Base-by-base conservation (phyloP, 192 early-diverging fungal species). In the Hyaloraphidium curvatum region DNA sequence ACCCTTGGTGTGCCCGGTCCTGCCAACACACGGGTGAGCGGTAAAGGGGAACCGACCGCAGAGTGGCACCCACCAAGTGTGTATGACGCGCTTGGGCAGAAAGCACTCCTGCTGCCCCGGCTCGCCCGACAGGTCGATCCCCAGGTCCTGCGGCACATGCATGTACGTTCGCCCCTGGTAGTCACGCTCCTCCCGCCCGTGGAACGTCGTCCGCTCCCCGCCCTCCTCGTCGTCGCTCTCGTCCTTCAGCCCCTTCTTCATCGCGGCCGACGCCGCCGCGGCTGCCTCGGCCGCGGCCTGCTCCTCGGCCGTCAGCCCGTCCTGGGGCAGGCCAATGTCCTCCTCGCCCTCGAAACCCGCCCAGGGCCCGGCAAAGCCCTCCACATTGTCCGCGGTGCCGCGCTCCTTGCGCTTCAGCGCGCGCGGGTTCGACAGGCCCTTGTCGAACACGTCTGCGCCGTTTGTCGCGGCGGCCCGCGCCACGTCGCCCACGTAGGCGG, bases 151-250 rank as follows among this genome's bases (percentile, higher is more conserved):
- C n/a, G 95, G 95, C 0, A 88, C 79, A 59, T 88, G 84, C 84
- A 98, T 91, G 58, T 96, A 98, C 3, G 92, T 91, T 39, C 95
- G 65, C 22, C 92, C 92, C 57, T 86, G 73, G 68, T 95, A 96
- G 67, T 98, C 92, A 28, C 64, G 69, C 63, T 87, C 84, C 0
- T 76, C 54, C 62, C 80, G 80, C 28, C 89, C 91, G 60, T 98
- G 92, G 65, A 95, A 91, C 17, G 62, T 69, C 0, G 86, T 81
- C 50, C 68, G 82, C 65, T 98, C 95, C 3, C 67, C 48, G 74
- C 83, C 63, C 59, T 55, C 55, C 48, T 66, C 57, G 58, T 56
- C 55, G 52, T 62, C 65, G 57, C 64, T 65, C 54, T 57, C 59
- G n/a, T n/a, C n/a, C n/a, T n/a, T n/a, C n/a, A n/a, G n/a, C n/a